A percentile compares a stretch with the other conserved stretches of the same genome.
Evolutionary conservation across 2,329 filamentous ascomycete species (phyloP).

Genomic region (Pseudogymnoascus sp.): DNA sequence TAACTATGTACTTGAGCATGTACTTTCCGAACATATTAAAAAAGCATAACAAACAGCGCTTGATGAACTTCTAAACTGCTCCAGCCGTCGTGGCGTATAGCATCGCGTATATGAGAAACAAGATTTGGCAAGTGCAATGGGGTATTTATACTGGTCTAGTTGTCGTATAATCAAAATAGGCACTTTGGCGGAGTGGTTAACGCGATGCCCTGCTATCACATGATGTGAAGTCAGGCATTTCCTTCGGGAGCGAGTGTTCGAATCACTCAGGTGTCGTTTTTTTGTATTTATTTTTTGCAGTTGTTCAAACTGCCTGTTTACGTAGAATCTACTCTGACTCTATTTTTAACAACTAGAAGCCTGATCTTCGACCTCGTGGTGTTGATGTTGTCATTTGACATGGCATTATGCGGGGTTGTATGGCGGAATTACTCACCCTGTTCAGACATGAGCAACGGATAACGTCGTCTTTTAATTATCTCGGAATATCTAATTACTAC

Average conservation of each 20-base stretch:
- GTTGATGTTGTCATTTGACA: neutral
- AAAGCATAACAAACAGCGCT: neutral
- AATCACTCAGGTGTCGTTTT: constrained; percentile 10
- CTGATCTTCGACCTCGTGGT: neutral
- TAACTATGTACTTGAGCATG: too few species aligned
- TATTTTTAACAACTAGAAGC: too few species aligned
- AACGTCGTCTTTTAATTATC: neutral
- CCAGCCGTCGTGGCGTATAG: too few species aligned
- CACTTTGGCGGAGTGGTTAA: constrained; percentile 11
- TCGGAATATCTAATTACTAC: neutral
- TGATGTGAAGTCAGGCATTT: constrained; percentile 9
- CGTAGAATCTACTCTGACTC: too few species aligned
- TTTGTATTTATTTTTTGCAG: neutral
- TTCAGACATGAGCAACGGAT: neutral
- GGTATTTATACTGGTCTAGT: neutral
- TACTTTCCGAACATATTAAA: too few species aligned
- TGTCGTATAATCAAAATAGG: neutral
- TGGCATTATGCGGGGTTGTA: neutral
- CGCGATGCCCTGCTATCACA: constrained; percentile 10
- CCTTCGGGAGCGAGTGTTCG: constrained; percentile 10
- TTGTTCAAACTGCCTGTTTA: neutral
- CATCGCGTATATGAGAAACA: neutral
- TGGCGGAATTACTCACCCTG: neutral
- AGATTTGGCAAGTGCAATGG: neutral
- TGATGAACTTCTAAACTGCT: neutral